Conservation (phyloP, 2,329 filamentous ascomycete species). For the Stachybotrys chlorohalonatus region DNA sequence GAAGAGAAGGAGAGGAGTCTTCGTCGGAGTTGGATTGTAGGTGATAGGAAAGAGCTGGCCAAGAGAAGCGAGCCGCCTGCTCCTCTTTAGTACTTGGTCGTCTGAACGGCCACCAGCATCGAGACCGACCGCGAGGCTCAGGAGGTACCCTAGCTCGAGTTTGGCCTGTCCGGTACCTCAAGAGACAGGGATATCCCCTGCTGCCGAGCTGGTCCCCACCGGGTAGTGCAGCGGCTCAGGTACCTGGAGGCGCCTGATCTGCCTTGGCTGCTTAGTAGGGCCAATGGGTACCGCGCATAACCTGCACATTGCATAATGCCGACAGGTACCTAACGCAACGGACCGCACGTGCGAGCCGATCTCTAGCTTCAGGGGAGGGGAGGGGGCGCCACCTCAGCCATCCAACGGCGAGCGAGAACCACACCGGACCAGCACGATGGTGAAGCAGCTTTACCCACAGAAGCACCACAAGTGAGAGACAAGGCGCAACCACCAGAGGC, state of each 20-base stretch:
- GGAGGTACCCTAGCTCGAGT: not conserved
- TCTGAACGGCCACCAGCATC: not conserved
- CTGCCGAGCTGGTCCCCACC: not conserved
- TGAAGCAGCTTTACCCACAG: not conserved
- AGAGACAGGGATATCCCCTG: not conserved
- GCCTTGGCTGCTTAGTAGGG: too few species aligned
- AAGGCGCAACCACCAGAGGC: too few species aligned
- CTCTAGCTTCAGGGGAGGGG: not conserved
- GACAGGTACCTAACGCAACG: too few species aligned
- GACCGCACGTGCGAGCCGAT: not conserved
- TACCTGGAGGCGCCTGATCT: not conserved
- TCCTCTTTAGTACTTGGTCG: not conserved
- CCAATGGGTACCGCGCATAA: too few species aligned
- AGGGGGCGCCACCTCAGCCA: not conserved
- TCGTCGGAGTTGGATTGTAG: not conserved
- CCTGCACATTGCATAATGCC: too few species aligned
- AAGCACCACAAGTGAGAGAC: too few species aligned
- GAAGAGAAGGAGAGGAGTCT: not conserved
- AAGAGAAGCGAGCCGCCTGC: not conserved
- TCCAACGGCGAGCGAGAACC: not conserved
- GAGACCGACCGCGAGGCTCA: not conserved
- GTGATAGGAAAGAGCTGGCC: not conserved
- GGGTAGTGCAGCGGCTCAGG: not conserved
- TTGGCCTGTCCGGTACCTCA: not conserved
- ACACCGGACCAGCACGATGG: not conserved